Conservation (phyloP, 1,284 basidiomycete genomes). For the Fomes fomentarius region DNA sequence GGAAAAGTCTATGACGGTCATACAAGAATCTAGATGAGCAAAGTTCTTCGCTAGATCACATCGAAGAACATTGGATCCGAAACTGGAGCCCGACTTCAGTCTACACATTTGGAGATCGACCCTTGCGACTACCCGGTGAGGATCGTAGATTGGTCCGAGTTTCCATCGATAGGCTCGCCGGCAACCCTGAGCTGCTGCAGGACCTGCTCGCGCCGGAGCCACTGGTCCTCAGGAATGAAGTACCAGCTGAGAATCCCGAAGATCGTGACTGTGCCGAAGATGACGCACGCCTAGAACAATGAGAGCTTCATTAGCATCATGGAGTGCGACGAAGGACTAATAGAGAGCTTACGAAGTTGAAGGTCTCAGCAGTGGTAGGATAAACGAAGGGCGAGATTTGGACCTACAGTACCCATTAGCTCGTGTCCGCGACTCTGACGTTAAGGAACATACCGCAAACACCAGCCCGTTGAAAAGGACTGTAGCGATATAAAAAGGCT, state of each 20-base stretch:
- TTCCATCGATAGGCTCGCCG: slow-evolving; percentile 31
- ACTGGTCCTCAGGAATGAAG: slow-evolving; percentile 74
- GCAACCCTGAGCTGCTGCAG: slow-evolving; percentile 47
- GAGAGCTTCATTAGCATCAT: no score
- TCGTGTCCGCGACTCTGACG: background rate
- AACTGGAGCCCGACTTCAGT: no score
- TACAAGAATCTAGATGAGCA: no score
- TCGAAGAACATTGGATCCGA: no score
- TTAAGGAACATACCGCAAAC: slow-evolving; percentile 59
- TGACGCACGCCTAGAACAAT: slow-evolving; percentile 62
- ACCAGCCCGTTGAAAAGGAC: slow-evolving; percentile 73
- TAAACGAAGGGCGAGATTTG: slow-evolving; percentile 84
- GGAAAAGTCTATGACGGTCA: no score
- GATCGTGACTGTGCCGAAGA: slow-evolving; percentile 77
- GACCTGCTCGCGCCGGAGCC: slow-evolving; percentile 70
- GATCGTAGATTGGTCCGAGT: slow-evolving; percentile 3
- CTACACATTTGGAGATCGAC: no score
- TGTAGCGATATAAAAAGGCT: slow-evolving; percentile 69
- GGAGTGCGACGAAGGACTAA: no score
- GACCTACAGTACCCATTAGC: slow-evolving; percentile 43
- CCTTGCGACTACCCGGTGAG: background rate
- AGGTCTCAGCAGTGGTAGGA: slow-evolving; percentile 70
- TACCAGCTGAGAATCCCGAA: slow-evolving; percentile 79
- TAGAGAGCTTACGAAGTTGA: slow-evolving; percentile 76
- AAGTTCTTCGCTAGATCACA: no score